Conservation (phyloP, 495 filamentous ascomycete species). For the Aspergillus mulundensis region DNA sequence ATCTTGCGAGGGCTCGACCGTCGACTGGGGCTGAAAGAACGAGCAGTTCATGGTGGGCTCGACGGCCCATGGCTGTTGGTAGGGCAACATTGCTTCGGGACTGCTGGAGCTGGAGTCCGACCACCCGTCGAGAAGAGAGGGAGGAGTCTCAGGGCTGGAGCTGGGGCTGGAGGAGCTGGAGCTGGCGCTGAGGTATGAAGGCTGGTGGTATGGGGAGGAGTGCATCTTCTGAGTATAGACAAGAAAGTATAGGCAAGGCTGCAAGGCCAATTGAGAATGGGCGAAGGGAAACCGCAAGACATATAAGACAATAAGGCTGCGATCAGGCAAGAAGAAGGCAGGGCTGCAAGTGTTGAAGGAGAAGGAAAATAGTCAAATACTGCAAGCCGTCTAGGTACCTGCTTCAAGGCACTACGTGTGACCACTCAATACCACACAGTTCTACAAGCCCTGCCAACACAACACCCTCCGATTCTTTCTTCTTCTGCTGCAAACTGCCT, state of each 20-base stretch:
- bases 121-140: conserved; percentile 20
- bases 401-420: conserved; percentile 12
- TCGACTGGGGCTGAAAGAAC: conserved; percentile 11
- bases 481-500: conserved; percentile 14
- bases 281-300: conserved; percentile 1
- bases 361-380: background rate
- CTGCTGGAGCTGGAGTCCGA: conserved; percentile 24
- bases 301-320: conserved; percentile 5
- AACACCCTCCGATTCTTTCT: conserved; percentile 10
- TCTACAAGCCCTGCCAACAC: conserved; percentile 21
- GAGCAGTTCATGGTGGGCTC: conserved; percentile 14
- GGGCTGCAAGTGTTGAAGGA: background rate
- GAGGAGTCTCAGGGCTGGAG: conserved; percentile 20
- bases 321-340: conserved; percentile 2
- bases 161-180: conserved; percentile 21
- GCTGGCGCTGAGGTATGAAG: background rate
- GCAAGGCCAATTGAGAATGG: conserved; percentile 1
- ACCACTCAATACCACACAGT: conserved; percentile 16
- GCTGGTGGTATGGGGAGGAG: conserved; percentile 13
- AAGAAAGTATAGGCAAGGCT: conserved; percentile 1
- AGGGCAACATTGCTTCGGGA: conserved; percentile 18
- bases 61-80: conserved; percentile 17
- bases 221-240: background rate
- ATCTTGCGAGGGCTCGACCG: conserved; percentile 10
- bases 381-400: conserved; percentile 7